Evolutionary conservation across 176 grass and related monocot species (phyloP).

Genomic region (Bromus sterilis): DNA sequence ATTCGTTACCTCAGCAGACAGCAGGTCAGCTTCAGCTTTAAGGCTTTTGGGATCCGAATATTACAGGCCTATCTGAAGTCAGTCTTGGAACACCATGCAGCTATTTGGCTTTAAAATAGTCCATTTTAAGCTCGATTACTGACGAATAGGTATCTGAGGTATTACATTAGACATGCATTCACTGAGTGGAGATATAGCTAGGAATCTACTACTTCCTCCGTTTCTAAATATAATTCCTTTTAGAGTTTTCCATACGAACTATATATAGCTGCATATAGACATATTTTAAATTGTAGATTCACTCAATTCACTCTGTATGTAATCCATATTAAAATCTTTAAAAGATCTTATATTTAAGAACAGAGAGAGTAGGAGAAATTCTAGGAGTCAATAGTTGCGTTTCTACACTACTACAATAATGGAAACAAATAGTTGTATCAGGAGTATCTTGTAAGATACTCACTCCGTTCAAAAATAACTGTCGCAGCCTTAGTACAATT

Average conservation of each 20-base stretch:
- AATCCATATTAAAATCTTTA: too few relatives aligned
- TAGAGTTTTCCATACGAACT: too few relatives aligned
- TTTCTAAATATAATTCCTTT: too few relatives aligned
- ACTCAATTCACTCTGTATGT: too few relatives aligned
- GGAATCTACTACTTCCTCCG: too few relatives aligned
- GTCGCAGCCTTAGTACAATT: too few relatives aligned
- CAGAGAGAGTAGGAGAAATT: not conserved
- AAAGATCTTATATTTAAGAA: too few relatives aligned
- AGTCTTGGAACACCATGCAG: not conserved
- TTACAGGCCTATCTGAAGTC: not conserved
- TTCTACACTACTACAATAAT: not conserved
- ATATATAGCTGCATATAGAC: too few relatives aligned
- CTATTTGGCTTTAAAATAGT: not conserved
- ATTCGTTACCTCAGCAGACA: slow-evolving; percentile 29
- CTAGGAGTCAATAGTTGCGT: not conserved
- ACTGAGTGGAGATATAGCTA: not conserved
- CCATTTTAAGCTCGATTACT: not conserved
- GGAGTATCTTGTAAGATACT: not conserved
- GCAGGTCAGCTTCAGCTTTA: not conserved
- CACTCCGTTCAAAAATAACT: too few relatives aligned
- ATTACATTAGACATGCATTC: not conserved
- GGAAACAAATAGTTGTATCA: not conserved
- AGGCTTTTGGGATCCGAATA: not conserved
- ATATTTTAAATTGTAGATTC: too few relatives aligned
- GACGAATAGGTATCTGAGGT: not conserved